A percentile compares a stretch with the other conserved stretches of the same genome.
These are phyloP conservation scores for Daldinia eschscholtzii DNA, from an alignment of 2,329 filamentous ascomycete genomes.

Conservation along the genomic window DNA sequence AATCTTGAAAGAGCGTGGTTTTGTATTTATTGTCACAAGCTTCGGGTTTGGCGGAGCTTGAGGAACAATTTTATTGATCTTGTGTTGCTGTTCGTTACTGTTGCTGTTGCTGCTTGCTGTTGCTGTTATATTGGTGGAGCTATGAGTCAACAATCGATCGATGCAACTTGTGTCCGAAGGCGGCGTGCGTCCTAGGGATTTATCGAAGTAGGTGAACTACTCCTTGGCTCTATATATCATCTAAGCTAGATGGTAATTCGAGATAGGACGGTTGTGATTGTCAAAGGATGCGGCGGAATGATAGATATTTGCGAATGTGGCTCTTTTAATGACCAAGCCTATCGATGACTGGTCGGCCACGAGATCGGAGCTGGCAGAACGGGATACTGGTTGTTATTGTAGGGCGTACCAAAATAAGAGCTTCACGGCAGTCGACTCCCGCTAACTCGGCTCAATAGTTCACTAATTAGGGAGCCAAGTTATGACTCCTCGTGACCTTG, in stretches of 20 bases:
- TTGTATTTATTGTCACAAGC: slow-evolving; percentile 43
- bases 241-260: slow-evolving; percentile 42
- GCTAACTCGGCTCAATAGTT: slow-evolving; percentile 53
- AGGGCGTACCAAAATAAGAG: slow-evolving; percentile 55
- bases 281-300: slow-evolving; percentile 31
- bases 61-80: slow-evolving; percentile 20
- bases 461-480: slow-evolving; percentile 51
- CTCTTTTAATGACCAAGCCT: slow-evolving; percentile 46
- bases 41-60: slow-evolving; percentile 35
- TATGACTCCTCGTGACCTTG: slow-evolving; percentile 60
- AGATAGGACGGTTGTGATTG: slow-evolving; percentile 27
- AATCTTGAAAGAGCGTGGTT: slow-evolving; percentile 50
- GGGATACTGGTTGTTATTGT: slow-evolving; percentile 49
- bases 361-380: slow-evolving; percentile 38
- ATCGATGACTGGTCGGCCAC: slow-evolving; percentile 47
- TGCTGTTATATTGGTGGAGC: slow-evolving; percentile 40
- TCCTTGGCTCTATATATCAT: slow-evolving; percentile 49
- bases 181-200: slow-evolving; percentile 45
- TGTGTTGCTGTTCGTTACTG: slow-evolving; percentile 25
- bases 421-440: slow-evolving; percentile 44
- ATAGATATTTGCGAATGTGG: slow-evolving; percentile 41
- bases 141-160: slow-evolving; percentile 47
- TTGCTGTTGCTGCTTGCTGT: slow-evolving; percentile 36
- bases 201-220: slow-evolving; percentile 48
- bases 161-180: slow-evolving; percentile 46